Evolutionary conservation across 2,329 filamentous ascomycete species (phyloP).

Genomic region (Ilyonectria mors-panacis): DNA sequence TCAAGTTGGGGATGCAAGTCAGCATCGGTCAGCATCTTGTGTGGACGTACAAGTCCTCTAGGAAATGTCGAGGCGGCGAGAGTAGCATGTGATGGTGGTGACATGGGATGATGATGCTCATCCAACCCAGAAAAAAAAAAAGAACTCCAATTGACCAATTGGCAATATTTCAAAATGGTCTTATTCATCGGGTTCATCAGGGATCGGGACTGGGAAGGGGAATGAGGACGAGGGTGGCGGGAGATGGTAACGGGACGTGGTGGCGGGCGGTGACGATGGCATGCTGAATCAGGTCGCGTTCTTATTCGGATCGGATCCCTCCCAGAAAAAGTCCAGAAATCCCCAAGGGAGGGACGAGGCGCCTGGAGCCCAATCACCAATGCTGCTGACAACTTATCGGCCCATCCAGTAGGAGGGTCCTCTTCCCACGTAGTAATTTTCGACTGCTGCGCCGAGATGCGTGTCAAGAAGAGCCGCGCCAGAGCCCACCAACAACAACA

Average conservation of each 20-base stretch:
- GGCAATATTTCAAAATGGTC: slow-evolving; percentile 33
- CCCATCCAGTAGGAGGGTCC: slow-evolving; percentile 34
- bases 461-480: slow-evolving; percentile 13
- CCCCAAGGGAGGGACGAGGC: neutral
- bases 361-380: slow-evolving; percentile 33
- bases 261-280: slow-evolving; percentile 26
- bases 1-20: slow-evolving; percentile 5
- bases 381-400: slow-evolving; percentile 38
- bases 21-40: slow-evolving; percentile 1
- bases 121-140: slow-evolving; percentile 9
- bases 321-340: neutral
- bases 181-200: slow-evolving; percentile 48
- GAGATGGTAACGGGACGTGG: slow-evolving; percentile 12
- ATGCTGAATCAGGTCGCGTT: slow-evolving; percentile 31
- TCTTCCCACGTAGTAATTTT: slow-evolving; percentile 5
- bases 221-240: slow-evolving; percentile 32
- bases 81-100: slow-evolving; percentile 16
- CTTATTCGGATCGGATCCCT: slow-evolving; percentile 45
- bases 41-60: neutral
- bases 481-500: slow-evolving; percentile 19
- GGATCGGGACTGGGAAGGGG: slow-evolving; percentile 44
- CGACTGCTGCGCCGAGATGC: slow-evolving; percentile 9
- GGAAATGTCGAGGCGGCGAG: neutral
- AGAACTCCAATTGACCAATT: slow-evolving; percentile 43
- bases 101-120: slow-evolving; percentile 13